phyloP scores from a whole-genome alignment of 108 stramenopile species.

The Epithemia pelagica region DNA sequence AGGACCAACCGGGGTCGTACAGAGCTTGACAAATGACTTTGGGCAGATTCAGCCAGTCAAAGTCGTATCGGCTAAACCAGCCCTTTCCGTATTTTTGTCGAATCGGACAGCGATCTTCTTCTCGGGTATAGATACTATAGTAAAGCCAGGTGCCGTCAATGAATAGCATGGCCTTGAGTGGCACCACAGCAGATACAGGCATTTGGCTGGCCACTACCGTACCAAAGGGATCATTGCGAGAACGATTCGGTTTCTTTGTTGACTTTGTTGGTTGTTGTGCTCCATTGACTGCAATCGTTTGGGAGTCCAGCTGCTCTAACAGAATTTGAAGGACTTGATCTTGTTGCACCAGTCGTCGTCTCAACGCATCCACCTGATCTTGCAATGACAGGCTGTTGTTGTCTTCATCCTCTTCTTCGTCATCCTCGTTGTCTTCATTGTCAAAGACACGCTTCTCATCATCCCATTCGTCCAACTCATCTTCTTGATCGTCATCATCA shows the following conservation, averaged over 20 bases:
- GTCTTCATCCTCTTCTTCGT: no score
- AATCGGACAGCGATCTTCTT: slow-evolving; percentile 40
- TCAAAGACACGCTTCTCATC: no score
- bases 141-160: slow-evolving; percentile 92
- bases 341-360: no score
- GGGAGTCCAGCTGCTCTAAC: no score
- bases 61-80: slow-evolving; percentile 54
- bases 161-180: slow-evolving; percentile 80
- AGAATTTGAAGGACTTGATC: no score
- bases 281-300: no score
- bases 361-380: no score
- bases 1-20: slow-evolving; percentile 23
- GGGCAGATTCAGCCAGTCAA: slow-evolving; percentile 68
- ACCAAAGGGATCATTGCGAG: slow-evolving; percentile 21
- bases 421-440: no score
- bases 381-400: no score
- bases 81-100: slow-evolving; percentile 50
- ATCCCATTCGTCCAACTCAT: no score
- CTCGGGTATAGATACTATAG: slow-evolving; percentile 56
- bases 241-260: slow-evolving; percentile 29
- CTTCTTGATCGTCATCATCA: no score
- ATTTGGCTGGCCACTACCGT: slow-evolving; percentile 15
- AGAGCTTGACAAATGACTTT: slow-evolving; percentile 33
- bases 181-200: slow-evolving; percentile 46
- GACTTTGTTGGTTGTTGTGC: no score